Conservation (phyloP, 495 filamentous ascomycete genomes). For the Pseudoneurospora amorphoporcata region DNA sequence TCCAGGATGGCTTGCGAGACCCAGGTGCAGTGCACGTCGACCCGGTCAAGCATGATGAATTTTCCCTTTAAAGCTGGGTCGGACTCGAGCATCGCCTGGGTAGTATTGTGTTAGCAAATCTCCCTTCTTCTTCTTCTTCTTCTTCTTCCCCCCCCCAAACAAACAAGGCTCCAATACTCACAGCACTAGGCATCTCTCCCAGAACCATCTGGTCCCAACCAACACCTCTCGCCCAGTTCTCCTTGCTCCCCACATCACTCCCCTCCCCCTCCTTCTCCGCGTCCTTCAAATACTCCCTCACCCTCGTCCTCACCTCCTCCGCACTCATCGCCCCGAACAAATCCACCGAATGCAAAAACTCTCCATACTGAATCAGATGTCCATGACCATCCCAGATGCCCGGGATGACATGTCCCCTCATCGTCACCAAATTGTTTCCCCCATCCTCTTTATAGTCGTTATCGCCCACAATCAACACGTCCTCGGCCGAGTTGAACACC, state of each 20-base stretch:
- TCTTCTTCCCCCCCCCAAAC: not conserved
- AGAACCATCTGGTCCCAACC: conserved; percentile 57
- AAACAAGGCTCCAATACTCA: conserved; percentile 19
- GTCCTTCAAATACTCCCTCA: conserved; percentile 33
- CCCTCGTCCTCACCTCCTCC: conserved; percentile 35
- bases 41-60: conserved; percentile 56
- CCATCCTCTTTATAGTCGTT: not conserved
- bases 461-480: not conserved
- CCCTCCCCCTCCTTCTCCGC: not conserved
- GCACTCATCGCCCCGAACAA: conserved; percentile 44
- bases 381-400: conserved; percentile 59
- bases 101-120: conserved; percentile 10
- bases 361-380: conserved; percentile 51
- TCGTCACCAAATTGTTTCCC: not conserved
- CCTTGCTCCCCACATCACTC: conserved; percentile 26
- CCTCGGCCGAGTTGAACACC: conserved; percentile 12
- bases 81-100: conserved; percentile 39
- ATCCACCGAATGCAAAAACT: conserved; percentile 50
- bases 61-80: conserved; percentile 38
- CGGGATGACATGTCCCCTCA: conserved; percentile 39
- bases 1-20: conserved; percentile 49
- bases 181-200: conserved; percentile 52
- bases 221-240: conserved; percentile 49
- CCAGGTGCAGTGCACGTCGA: conserved; percentile 57
- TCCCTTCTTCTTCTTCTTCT: not conserved